Base-by-base conservation (phyloP, 768 basidiomycete genomes). In the Termitomyces sp. region DNA sequence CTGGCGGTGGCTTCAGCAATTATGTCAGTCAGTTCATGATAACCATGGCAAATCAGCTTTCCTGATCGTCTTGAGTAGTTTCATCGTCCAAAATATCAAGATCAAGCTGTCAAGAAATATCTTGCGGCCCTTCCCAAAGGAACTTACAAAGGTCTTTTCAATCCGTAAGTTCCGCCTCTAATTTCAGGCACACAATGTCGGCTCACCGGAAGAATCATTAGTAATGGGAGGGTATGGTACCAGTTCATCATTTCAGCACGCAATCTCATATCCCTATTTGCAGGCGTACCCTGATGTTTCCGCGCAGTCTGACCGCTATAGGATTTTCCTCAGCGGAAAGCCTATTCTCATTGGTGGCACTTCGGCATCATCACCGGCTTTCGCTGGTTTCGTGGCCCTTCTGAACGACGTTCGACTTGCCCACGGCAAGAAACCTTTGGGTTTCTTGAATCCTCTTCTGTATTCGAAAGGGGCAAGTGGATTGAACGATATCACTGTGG, bases 1-100 rank as follows among this genome's bases (percentile, higher is more conserved):
- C 86, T 13, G 86, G 87, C 1, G 89, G 89, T 36, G 88, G 89
- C 3, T 91, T 90, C 73, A 88, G 87, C 67, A 76, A 87, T 60
- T 82, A 83, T 53, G 86, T 87, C 13, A 61, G 86, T 87, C 13
- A 61, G 79, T 75, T 55, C 13, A 37, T 42, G n/a, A 33, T 22
- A 42, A 16, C 6, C 45, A 33, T 36, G n/a, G 26, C 26, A 33
- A 37, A 26, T 32, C 45, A 18, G 26, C 47, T 47, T 36, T 43
- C 50, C n/a, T 20, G 39, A 36, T 26, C 37, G 26, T 40, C 20
- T 9, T 39, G 40, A 9, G 9, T 22, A 86, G 83, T 87, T 84
- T 67, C 0, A 62, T 22, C 80, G 80, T 24, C 87, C 87, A 4
- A 5, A 39, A 0, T 88, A 85, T 65, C 87, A 89, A 64, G 59